phyloP scores from a whole-genome alignment of 2,329 filamentous ascomycete genomes.

The Hypoxylon sp. region DNA sequence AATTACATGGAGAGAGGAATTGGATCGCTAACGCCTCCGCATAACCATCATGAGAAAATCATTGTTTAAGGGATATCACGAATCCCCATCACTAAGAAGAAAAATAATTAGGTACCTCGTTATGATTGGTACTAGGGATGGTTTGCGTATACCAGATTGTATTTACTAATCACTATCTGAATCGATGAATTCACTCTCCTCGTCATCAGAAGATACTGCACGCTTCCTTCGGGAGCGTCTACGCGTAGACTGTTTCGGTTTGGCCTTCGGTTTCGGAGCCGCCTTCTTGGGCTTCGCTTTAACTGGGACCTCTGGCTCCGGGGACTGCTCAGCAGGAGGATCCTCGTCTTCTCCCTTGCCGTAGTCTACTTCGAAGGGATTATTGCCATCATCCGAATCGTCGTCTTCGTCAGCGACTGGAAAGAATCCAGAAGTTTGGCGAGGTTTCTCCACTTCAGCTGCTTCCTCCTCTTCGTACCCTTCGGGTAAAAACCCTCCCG shows the following conservation, averaged over 20 bases:
- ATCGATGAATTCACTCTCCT: slow-evolving; percentile 41
- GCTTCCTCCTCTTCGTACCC: slow-evolving; percentile 45
- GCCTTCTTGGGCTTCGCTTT: slow-evolving; percentile 36
- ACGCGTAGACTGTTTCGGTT: slow-evolving; percentile 42
- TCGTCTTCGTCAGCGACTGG: slow-evolving; percentile 35
- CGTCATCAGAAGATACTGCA: slow-evolving; percentile 42
- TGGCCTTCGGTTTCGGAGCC: slow-evolving; percentile 44
- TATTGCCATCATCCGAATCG: slow-evolving; percentile 44
- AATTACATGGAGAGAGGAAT: no score
- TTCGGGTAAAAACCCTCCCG: slow-evolving; percentile 68
- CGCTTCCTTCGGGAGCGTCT: slow-evolving; percentile 44
- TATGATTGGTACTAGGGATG: background rate
- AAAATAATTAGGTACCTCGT: background rate
- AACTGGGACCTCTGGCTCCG: slow-evolving; percentile 28
- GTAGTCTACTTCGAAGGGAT: slow-evolving; percentile 49
- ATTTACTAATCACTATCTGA: slow-evolving; percentile 37
- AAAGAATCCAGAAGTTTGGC: slow-evolving; percentile 46
- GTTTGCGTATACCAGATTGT: background rate
- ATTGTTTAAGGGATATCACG: background rate
- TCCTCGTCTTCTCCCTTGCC: slow-evolving; percentile 33
- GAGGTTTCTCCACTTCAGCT: slow-evolving; percentile 24
- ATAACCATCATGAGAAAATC: no score
- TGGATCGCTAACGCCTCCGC: no score
- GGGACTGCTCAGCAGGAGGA: slow-evolving; percentile 18
- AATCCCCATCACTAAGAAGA: background rate